phyloP scores from a whole-genome alignment of 2,329 filamentous ascomycete genomes.

The Penicillium vulpinum region DNA sequence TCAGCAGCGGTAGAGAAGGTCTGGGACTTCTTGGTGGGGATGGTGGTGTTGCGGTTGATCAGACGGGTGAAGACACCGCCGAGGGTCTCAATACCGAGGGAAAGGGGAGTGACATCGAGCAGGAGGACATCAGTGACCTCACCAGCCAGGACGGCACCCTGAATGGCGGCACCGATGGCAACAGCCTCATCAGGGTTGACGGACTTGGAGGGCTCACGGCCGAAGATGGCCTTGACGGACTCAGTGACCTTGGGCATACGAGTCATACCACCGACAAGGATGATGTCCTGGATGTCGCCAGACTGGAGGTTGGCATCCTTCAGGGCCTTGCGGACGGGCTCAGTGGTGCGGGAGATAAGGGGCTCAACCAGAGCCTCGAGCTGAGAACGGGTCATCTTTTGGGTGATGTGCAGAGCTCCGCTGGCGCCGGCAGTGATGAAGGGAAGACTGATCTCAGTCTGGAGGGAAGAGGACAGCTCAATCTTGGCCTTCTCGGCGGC shows the following conservation, averaged over 20 bases:
- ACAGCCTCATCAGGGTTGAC: conserved; percentile 99
- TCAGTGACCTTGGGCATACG: conserved; percentile 98
- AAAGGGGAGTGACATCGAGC: conserved; percentile 92
- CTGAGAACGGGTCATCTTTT: conserved; percentile 87
- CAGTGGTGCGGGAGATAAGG: conserved; percentile 80
- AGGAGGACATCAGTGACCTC: conserved; percentile 95
- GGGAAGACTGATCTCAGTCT: conserved; percentile 97
- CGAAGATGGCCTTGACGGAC: conserved; percentile 95
- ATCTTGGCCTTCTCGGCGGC: conserved; percentile 99
- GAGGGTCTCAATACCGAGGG: conserved; percentile 96
- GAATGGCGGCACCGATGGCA: conserved; percentile 93
- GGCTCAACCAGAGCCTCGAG: conserved; percentile 92
- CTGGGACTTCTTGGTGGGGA: conserved; percentile 98
- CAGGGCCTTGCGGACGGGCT: conserved; percentile 92
- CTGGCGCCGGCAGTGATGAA: conserved; percentile 97
- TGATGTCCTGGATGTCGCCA: conserved; percentile 96
- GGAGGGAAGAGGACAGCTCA: conserved; percentile 89
- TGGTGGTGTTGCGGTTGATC: conserved; percentile 99
- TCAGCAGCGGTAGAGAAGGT: conserved; percentile 96
- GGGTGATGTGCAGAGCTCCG: conserved; percentile 97
- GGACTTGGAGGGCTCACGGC: conserved; percentile 93
- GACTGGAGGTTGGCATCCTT: conserved; percentile 91
- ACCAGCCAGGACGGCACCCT: conserved; percentile 94
- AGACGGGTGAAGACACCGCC: conserved; percentile 96
- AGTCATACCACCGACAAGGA: conserved; percentile 98